Conservation (phyloP, 2,329 filamentous ascomycete species). For the Byssothecium circinans region DNA sequence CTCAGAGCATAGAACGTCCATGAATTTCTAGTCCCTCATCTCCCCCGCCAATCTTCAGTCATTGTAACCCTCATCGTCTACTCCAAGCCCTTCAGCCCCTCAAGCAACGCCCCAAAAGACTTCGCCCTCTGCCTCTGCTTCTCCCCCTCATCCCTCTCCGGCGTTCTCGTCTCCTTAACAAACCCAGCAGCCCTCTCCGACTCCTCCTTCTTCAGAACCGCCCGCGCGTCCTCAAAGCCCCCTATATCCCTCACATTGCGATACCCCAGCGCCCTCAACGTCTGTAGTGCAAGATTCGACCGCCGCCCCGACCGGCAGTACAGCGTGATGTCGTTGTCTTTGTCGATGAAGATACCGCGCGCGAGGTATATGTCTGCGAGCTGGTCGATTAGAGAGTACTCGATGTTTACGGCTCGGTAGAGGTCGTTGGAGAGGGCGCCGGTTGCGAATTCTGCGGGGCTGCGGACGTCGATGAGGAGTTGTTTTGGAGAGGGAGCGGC, state of each 20-base stretch:
- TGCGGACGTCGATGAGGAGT: conserved; percentile 42
- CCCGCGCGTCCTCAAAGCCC: conserved; percentile 37
- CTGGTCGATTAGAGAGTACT: conserved; percentile 39
- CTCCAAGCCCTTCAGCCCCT: conserved; percentile 32
- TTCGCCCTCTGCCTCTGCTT: conserved; percentile 22
- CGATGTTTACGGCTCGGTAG: conserved; percentile 39
- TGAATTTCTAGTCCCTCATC: neutral
- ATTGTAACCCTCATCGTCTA: neutral
- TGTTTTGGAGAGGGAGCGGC: conserved; percentile 8
- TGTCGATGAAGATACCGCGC: conserved; percentile 20
- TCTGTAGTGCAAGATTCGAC: conserved; percentile 36
- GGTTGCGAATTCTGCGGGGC: conserved; percentile 39
- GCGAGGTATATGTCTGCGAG: conserved; percentile 25
- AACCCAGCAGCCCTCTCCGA: conserved; percentile 6
- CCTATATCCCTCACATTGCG: conserved; percentile 39
- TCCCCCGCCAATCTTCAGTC: neutral
- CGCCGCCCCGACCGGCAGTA: conserved; percentile 43
- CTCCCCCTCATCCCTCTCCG: conserved; percentile 4
- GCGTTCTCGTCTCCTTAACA: neutral
- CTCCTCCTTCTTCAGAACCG: conserved; percentile 31
- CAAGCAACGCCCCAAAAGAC: conserved; percentile 27
- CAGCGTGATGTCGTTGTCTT: conserved; percentile 37
- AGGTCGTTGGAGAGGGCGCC: conserved; percentile 31
- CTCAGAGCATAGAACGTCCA: too few species aligned
- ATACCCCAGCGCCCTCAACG: conserved; percentile 34